A percentile compares a stretch with the other conserved stretches of the same genome.
phyloP scores from a whole-genome alignment of 768 basidiomycete genomes.

The Floccularia luteovirens region DNA sequence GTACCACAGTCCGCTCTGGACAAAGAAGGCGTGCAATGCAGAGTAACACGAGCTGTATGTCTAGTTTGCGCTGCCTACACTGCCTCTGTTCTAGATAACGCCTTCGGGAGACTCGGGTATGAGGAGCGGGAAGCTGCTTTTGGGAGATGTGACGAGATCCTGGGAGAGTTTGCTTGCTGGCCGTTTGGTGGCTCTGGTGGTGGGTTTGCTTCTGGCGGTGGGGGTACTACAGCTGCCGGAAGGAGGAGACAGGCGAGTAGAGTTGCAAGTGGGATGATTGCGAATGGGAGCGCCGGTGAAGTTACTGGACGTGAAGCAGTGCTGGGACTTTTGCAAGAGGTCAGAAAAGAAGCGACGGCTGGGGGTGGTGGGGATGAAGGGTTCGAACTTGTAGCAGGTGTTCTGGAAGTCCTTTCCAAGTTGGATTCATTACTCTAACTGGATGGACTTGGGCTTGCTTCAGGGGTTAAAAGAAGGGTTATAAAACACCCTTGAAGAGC shows the following conservation, averaged over 20 bases:
- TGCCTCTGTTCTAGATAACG: slow-evolving; percentile 93
- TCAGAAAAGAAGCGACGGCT: slow-evolving; percentile 61
- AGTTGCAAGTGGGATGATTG: slow-evolving; percentile 54
- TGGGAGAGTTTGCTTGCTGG: slow-evolving; percentile 88
- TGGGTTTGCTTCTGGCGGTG: slow-evolving; percentile 17
- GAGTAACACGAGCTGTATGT: slow-evolving; percentile 73
- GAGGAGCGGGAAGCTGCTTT: slow-evolving; percentile 94
- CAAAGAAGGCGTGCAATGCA: slow-evolving; percentile 74
- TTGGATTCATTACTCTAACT: slow-evolving; percentile 83
- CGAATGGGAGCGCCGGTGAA: slow-evolving; percentile 41
- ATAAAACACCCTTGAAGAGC: too few species aligned
- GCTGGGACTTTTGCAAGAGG: slow-evolving; percentile 68
- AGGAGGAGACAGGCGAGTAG: slow-evolving; percentile 30
- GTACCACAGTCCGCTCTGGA: slow-evolving; percentile 70
- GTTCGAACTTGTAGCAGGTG: slow-evolving; percentile 89
- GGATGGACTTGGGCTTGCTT: slow-evolving; percentile 11
- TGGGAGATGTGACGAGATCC: slow-evolving; percentile 86
- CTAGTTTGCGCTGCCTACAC: slow-evolving; percentile 91
- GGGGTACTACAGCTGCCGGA: slow-evolving; percentile 18
- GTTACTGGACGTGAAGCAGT: slow-evolving; percentile 54
- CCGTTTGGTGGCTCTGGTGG: slow-evolving; percentile 52
- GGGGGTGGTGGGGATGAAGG: slow-evolving; percentile 70
- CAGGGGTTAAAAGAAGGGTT: too few species aligned
- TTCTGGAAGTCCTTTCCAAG: slow-evolving; percentile 88
- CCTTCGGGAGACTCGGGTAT: slow-evolving; percentile 80